Percentiles rank a stretch among this genome's conserved stretches.
These are phyloP conservation scores for Extremus antarcticus DNA, from an alignment of 495 filamentous ascomycete genomes.

Conservation along the genomic window DNA sequence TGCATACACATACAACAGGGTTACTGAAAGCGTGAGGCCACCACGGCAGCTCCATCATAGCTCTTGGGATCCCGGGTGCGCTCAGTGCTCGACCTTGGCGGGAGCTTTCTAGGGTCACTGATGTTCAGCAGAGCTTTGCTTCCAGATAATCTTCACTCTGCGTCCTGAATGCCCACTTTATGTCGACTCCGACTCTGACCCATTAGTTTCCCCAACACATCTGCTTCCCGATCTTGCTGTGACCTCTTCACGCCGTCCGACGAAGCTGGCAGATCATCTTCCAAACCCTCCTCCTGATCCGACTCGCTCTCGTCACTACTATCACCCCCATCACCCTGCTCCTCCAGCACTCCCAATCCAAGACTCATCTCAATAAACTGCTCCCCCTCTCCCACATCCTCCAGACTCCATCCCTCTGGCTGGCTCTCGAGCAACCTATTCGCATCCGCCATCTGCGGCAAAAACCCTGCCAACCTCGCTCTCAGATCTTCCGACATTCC, in stretches of 20 bases:
- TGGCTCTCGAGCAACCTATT: slow-evolving; percentile 3
- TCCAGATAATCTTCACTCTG: slow-evolving; percentile 1
- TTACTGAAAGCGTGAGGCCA: too few relatives aligned
- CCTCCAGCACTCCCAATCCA: slow-evolving; percentile 19
- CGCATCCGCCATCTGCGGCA: slow-evolving; percentile 12
- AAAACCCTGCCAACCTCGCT: slow-evolving; percentile 3
- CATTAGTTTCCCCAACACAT: slow-evolving; percentile 10
- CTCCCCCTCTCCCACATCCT: slow-evolving; percentile 15
- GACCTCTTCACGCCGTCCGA: background rate
- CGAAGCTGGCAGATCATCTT: background rate
- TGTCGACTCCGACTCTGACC: background rate
- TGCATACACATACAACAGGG: too few relatives aligned
- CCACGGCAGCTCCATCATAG: too few relatives aligned
- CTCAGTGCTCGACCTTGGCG: too few relatives aligned
- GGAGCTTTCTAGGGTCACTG: too few relatives aligned
- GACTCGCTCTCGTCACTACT: background rate
- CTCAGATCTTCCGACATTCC: background rate
- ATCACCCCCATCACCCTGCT: slow-evolving; percentile 2
- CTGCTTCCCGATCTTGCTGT: background rate
- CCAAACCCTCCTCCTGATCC: slow-evolving; percentile 1
- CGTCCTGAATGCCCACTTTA: slow-evolving; percentile 1
- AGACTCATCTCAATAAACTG: slow-evolving; percentile 20
- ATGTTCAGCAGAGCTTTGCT: too few relatives aligned
- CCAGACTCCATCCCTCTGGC: slow-evolving; percentile 2
- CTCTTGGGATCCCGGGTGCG: too few relatives aligned